Conservation (phyloP, 2,329 filamentous ascomycete genomes). For the Cercospora sesami region DNA sequence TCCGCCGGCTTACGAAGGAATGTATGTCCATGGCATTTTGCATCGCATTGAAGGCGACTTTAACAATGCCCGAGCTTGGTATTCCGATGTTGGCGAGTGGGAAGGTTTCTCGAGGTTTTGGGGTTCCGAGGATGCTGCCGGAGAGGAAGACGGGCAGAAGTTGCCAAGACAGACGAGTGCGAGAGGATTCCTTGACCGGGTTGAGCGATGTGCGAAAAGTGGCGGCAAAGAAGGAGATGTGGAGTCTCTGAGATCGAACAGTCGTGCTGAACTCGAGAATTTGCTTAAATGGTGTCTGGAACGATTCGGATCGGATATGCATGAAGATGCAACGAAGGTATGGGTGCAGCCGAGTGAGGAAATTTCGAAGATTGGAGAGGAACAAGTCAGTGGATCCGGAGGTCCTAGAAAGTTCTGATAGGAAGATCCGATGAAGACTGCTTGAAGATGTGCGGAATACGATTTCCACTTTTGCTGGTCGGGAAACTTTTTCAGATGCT, state of each 20-base stretch:
- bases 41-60: slow-evolving; percentile 55
- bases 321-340: slow-evolving; percentile 47
- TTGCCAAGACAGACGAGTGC: slow-evolving; percentile 16
- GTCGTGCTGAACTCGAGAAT: slow-evolving; percentile 43
- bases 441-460: not conserved
- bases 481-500: not conserved
- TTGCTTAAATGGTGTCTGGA: slow-evolving; percentile 48
- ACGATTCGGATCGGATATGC: slow-evolving; percentile 48
- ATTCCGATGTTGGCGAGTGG: slow-evolving; percentile 45
- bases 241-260: slow-evolving; percentile 39
- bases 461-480: not conserved
- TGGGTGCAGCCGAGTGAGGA: slow-evolving; percentile 48
- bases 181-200: slow-evolving; percentile 18
- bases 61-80: slow-evolving; percentile 52
- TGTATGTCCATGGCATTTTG: slow-evolving; percentile 54
- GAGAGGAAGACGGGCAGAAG: slow-evolving; percentile 39
- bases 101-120: slow-evolving; percentile 42
- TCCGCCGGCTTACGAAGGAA: slow-evolving; percentile 51
- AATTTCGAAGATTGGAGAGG: slow-evolving; percentile 43
- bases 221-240: slow-evolving; percentile 33
- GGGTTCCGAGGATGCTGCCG: slow-evolving; percentile 35
- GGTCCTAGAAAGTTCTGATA: slow-evolving; percentile 50
- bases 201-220: slow-evolving; percentile 24
- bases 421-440: not conserved
- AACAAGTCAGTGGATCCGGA: slow-evolving; percentile 49